phyloP scores from a whole-genome alignment of 768 basidiomycete species.

The Naganishia onofrii region DNA sequence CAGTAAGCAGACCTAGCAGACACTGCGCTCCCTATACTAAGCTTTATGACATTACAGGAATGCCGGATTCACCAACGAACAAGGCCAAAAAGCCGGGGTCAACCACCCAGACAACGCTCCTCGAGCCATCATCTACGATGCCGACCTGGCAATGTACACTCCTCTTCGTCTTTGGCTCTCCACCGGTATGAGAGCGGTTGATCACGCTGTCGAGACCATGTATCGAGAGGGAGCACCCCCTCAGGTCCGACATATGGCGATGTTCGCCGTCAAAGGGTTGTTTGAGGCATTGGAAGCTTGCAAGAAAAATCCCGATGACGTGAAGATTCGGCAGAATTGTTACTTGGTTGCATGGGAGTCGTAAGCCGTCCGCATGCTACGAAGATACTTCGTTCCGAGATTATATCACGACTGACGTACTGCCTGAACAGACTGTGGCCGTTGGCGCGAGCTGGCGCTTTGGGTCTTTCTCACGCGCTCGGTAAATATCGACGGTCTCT shows the following conservation, averaged over 20 bases:
- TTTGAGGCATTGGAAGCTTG: slow-evolving; percentile 70
- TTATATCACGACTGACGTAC: neutral
- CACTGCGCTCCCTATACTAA: neutral
- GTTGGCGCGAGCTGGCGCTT: slow-evolving; percentile 43
- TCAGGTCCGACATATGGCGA: slow-evolving; percentile 65
- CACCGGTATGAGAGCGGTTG: slow-evolving; percentile 72
- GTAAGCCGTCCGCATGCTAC: slow-evolving; percentile 8
- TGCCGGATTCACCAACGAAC: slow-evolving; percentile 70
- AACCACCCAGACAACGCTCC: slow-evolving; percentile 63
- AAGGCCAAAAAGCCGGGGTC: slow-evolving; percentile 65
- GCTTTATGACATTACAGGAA: slow-evolving; percentile 57
- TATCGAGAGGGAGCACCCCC: slow-evolving; percentile 61
- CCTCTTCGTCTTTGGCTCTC: slow-evolving; percentile 77
- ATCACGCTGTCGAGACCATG: slow-evolving; percentile 71
- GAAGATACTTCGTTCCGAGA: too few species aligned
- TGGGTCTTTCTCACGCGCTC: slow-evolving; percentile 73
- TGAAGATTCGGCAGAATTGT: slow-evolving; percentile 66
- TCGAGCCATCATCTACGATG: slow-evolving; percentile 69
- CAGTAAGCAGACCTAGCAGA: slow-evolving; percentile 24
- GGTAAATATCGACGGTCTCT: slow-evolving; percentile 57
- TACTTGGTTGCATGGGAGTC: slow-evolving; percentile 79
- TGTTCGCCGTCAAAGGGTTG: slow-evolving; percentile 67
- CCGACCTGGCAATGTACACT: slow-evolving; percentile 68
- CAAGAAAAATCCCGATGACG: slow-evolving; percentile 60
- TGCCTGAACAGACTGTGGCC: slow-evolving; percentile 49